Evolutionary conservation across 2,329 filamentous ascomycete genomes (phyloP), one percentile per base, ranked within the genome.

Genomic region (Eurotiales sp.): DNA sequence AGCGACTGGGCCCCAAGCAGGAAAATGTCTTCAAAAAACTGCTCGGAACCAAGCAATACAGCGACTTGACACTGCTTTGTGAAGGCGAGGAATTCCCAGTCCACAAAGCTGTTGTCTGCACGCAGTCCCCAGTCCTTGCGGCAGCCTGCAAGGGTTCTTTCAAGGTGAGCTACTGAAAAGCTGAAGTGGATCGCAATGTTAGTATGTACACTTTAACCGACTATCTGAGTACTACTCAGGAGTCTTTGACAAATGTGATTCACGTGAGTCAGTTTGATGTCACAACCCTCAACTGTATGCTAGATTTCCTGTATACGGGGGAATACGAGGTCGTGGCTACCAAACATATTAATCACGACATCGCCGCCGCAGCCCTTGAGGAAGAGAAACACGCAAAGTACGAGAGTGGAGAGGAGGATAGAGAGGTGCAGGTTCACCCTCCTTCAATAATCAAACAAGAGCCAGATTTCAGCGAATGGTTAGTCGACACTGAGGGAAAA

Each of bases 31-130:
- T 25, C 12, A 43, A 40, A 29, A 8, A 23, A 21, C 19, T 43
- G 10, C 37, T 36, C 21, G 21, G n/a, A 10, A 7, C 29, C 22
- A n/a, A 29, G 15, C 30, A 41, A 10, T 50, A 53, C 8, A 53
- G 23, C 32, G 51, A 53, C 23, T 29, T 53, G 41, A 46, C 42
- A n/a, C 15, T 53, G 36, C 30, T 43, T 22, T 50, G 51, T 17
- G 39, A 53, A 23, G 51, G 41, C 7, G 19, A 45, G 21, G 22
- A 34, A 19, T 41, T 53, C 25, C 14, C 40, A 7, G 46, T 50
- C 21, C 51, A 53, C 32, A 53, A 41, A 44, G 41, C 34, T 3
- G 17, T 53, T 19, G 46, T 53, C 14, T 53, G 47, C 30, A 34
- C 40, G 27, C 41, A 50, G 12, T 53, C 46, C 8, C 23, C 32